phyloP scores from a whole-genome alignment of 106 monocot species.

The Dendrobium huoshanense region DNA sequence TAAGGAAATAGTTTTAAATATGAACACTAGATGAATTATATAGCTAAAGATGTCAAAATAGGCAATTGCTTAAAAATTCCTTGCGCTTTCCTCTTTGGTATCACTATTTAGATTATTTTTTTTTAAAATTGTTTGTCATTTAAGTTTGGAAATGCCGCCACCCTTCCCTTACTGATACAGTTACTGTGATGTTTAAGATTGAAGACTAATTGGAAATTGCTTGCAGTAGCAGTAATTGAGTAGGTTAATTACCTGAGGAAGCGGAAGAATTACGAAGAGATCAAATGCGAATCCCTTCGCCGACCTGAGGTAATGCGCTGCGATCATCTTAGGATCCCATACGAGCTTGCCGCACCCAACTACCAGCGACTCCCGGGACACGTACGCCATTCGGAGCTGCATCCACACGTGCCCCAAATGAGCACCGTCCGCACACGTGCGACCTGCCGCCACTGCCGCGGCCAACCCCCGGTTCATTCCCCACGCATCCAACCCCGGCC shows the following conservation, averaged over 20 bases:
- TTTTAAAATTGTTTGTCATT: too few species aligned
- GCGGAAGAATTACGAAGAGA: constrained; percentile 72
- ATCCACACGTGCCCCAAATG: constrained; percentile 66
- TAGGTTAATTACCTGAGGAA: constrained; percentile 53
- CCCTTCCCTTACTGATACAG: too few species aligned
- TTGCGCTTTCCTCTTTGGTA: too few species aligned
- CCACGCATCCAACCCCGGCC: constrained; percentile 38
- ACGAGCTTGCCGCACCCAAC: constrained; percentile 92
- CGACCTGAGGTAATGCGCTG: constrained; percentile 56
- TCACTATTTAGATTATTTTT: too few species aligned
- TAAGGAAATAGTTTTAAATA: not conserved
- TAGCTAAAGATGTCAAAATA: too few species aligned
- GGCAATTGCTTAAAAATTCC: too few species aligned
- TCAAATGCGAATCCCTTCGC: constrained; percentile 71
- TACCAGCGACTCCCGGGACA: constrained; percentile 85
- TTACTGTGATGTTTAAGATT: too few species aligned
- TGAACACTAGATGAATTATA: too few species aligned
- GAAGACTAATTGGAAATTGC: too few species aligned
- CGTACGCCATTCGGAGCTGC: constrained; percentile 78
- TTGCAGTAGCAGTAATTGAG: not conserved
- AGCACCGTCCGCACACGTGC: constrained; percentile 53
- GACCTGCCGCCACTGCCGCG: constrained; percentile 38
- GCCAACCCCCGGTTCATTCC: constrained; percentile 58
- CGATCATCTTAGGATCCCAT: constrained; percentile 69
- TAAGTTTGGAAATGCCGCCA: too few species aligned